Evolutionary conservation across 345 rosid genomes (phyloP).

Genomic region (Jatropha curcas): DNA sequence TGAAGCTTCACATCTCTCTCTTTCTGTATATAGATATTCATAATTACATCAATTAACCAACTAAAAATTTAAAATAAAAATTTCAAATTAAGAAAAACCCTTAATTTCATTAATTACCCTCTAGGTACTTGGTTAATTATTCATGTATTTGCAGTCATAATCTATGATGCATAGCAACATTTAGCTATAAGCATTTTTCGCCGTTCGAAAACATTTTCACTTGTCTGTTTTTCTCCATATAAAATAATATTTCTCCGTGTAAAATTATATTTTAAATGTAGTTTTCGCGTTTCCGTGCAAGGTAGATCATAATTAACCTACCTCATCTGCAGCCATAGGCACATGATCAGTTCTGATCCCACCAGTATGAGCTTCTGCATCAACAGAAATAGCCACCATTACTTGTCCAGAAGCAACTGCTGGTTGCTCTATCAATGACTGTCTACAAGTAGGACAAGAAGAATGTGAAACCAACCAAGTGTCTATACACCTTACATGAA

Average conservation of each 20-base stretch:
- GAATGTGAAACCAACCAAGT: constrained; percentile 28
- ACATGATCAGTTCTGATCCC: constrained; percentile 4
- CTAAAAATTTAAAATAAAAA: neutral
- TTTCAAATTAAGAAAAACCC: neutral
- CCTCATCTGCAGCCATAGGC: constrained; percentile 7
- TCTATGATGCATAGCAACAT: no score
- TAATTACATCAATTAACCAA: constrained; percentile 4
- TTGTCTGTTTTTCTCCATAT: no score
- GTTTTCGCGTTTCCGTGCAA: no score
- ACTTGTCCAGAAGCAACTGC: no score
- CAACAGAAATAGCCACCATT: constrained; percentile 8
- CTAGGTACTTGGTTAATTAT: no score
- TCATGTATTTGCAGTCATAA: no score
- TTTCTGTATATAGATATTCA: no score
- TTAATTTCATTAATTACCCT: neutral
- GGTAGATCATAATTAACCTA: constrained; percentile 7
- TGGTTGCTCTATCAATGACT: constrained; percentile 18
- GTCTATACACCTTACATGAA: constrained; percentile 31
- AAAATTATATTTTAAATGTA: no score
- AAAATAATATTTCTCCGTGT: no score
- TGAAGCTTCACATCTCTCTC: no score
- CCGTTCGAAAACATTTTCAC: no score
- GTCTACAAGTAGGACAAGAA: constrained; percentile 33
- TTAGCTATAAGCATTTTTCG: no score
- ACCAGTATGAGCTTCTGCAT: neutral